Evolutionary conservation across 257 asterid genomes (phyloP).

Genomic region (Henckelia pumila): DNA sequence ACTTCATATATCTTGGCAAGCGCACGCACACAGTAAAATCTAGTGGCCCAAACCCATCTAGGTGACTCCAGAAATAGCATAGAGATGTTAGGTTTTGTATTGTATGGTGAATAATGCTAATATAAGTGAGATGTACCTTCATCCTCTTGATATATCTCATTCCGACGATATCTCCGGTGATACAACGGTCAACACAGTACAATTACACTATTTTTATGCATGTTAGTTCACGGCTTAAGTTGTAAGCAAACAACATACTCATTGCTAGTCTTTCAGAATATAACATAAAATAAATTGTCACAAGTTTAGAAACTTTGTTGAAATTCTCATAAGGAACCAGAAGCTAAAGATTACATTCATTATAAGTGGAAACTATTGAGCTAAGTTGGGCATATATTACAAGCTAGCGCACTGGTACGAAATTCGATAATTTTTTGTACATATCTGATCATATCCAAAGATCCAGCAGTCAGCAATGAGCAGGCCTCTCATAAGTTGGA

Average conservation of each 20-base stretch:
- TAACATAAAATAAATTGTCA: neutral
- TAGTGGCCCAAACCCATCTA: neutral
- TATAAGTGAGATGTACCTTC: neutral
- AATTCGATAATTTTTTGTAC: constrained; percentile 3
- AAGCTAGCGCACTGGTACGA: constrained; percentile 22
- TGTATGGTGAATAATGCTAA: neutral
- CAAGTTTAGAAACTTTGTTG: neutral
- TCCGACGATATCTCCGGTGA: neutral
- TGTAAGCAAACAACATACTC: neutral
- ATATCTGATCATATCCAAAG: neutral
- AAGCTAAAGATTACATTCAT: constrained; percentile 17
- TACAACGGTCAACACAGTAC: neutral
- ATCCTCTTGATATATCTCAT: neutral
- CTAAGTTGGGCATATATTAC: constrained; percentile 26
- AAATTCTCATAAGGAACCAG: neutral
- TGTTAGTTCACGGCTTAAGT: neutral
- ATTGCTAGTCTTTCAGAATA: neutral
- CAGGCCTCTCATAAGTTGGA: constrained; percentile 79
- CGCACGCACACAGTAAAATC: neutral
- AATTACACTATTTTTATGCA: neutral
- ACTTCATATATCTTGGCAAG: neutral
- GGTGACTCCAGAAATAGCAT: neutral
- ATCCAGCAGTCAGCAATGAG: constrained; percentile 64
- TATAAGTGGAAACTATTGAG: neutral
- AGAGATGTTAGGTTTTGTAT: neutral